Evolutionary conservation across 331 rosid species (phyloP).

Genomic region (Malus hybrid): DNA sequence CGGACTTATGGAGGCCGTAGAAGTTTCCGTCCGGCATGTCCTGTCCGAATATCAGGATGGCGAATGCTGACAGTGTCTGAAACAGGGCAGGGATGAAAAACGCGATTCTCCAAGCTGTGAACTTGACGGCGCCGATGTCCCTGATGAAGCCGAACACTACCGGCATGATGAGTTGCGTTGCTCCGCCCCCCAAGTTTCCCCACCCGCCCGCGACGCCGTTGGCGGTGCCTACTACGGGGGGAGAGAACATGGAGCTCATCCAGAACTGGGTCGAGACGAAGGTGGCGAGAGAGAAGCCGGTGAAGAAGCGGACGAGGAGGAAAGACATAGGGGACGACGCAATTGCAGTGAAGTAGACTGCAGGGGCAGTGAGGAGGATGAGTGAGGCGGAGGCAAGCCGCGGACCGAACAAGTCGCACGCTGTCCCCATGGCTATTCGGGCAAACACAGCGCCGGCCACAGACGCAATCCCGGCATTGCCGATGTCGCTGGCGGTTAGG

Average conservation of each 20-base stretch:
- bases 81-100: slow-evolving; percentile 73
- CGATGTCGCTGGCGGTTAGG: slow-evolving; percentile 81
- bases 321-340: slow-evolving; percentile 48
- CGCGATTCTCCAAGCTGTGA: slow-evolving; percentile 90
- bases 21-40: slow-evolving; percentile 87
- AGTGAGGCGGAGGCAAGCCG: slow-evolving; percentile 78
- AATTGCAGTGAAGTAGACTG: slow-evolving; percentile 56
- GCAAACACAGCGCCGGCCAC: slow-evolving; percentile 94
- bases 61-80: slow-evolving; percentile 63
- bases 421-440: slow-evolving; percentile 75
- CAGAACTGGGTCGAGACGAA: slow-evolving; percentile 93
- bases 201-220: slow-evolving; percentile 81
- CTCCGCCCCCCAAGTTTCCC: slow-evolving; percentile 97
- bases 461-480: slow-evolving; percentile 88
- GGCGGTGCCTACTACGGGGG: slow-evolving; percentile 70
- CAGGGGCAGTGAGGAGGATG: slow-evolving; percentile 69
- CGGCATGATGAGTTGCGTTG: slow-evolving; percentile 87
- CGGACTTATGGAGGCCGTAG: slow-evolving; percentile 41
- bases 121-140: slow-evolving; percentile 46
- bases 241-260: slow-evolving; percentile 98
- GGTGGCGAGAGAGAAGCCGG: slow-evolving; percentile 84
- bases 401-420: slow-evolving; percentile 83
- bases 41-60: slow-evolving; percentile 51
- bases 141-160: slow-evolving; percentile 52
- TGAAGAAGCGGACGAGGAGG: slow-evolving; percentile 72